Base-by-base conservation (phyloP, 768 basidiomycete species). In the Auriscalpium orientale region DNA sequence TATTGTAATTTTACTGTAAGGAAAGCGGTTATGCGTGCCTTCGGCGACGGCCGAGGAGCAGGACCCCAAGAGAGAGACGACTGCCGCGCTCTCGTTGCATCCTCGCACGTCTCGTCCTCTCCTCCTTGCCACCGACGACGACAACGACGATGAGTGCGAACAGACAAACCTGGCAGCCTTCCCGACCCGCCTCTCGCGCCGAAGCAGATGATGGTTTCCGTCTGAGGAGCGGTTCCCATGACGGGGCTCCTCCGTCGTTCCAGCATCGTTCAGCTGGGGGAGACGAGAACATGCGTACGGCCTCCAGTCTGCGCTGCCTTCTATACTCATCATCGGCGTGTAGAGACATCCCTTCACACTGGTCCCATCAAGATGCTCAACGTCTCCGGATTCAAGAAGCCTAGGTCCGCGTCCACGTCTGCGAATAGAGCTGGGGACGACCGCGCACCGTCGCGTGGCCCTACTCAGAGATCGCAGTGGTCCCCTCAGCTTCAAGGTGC, bases 351-450 rank as follows among this genome's bases (percentile, higher is more conserved):
- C 8, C 36, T 37, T 20, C n/a, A 37, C 12, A 21, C 58, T 51
- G 51, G 20, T n/a, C 5, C 48, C 33, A 28, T 20, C 11, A 51
- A 56, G 35, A 12, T 56, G 13, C 52, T 59, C 22, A 59, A 59
- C 20, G 43, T 59, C 44, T 34, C 51, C 15, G 10, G 48, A 33
- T 50, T 59, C 18, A 59, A 54, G 21, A 59, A 57, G 46, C 46
- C 46, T 7, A 47, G 22, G 20, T 12, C 22, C 9, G 22, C 34
- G 21, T 16, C 37, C 16, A 15, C 40, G 20, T 49, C 50, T 12
- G 34, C 46, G 13, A 44, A 13, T 20, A 11, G n/a, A 8, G 22
- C 21, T 12, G 40, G 40, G 20, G 48, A 33, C 15, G 50, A 49
- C 33, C 36, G 28, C 5, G 38, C 37, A 33, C 21, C 18, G n/a